Percentiles rank a stretch among this genome's conserved stretches.
These are phyloP conservation scores for Cymbomonas tetramitiformis DNA, from an alignment of 139 green algal species.

Conservation along the genomic window DNA sequence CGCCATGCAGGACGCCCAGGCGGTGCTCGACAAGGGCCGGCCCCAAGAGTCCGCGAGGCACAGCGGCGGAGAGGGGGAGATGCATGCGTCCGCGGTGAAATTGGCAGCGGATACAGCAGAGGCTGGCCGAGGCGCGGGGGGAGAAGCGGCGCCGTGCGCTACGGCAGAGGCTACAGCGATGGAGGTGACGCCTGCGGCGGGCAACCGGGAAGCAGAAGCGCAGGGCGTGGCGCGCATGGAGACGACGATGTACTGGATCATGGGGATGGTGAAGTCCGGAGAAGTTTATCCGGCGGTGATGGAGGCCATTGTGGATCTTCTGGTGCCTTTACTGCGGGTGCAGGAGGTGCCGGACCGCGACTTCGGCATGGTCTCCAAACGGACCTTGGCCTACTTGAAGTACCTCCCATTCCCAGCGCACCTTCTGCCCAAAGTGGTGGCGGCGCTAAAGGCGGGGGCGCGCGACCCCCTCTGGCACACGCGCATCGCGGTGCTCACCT, in stretches of 20 bases:
- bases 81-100: no score
- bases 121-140: no score
- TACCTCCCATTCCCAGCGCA: constrained; percentile 36
- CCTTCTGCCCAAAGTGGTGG: constrained; percentile 18
- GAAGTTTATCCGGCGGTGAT: neutral
- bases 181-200: no score
- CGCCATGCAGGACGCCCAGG: no score
- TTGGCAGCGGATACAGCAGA: no score
- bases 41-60: no score
- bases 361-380: constrained; percentile 17
- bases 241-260: neutral
- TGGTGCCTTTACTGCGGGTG: constrained; percentile 42
- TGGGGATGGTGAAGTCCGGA: neutral
- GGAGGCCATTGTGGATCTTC: constrained; percentile 25
- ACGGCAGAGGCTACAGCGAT: no score
- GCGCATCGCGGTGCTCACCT: constrained; percentile 48
- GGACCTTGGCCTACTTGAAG: constrained; percentile 33
- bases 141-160: no score
- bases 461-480: constrained; percentile 38
- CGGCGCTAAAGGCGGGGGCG: constrained; percentile 18
- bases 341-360: constrained; percentile 53
- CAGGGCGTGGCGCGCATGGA: neutral
- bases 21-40: no score
- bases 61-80: no score
- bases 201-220: no score